phyloP scores from a whole-genome alignment of 2,329 filamentous ascomycete genomes.

The Talaromyces verruculosus region DNA sequence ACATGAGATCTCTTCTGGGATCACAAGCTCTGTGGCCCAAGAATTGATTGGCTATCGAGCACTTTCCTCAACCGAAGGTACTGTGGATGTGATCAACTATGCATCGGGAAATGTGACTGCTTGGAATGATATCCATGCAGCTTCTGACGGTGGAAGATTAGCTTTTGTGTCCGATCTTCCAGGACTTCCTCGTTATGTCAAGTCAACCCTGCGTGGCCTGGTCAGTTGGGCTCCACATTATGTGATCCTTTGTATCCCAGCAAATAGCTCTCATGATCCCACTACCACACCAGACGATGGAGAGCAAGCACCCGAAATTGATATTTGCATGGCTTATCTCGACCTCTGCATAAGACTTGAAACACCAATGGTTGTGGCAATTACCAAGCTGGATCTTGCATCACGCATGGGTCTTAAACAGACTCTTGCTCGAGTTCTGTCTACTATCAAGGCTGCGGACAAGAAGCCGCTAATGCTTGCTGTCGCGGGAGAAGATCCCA shows the following conservation, averaged over 20 bases:
- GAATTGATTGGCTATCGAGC: constrained; percentile 81
- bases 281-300: constrained; percentile 25
- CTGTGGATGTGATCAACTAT: constrained; percentile 71
- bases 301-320: constrained; percentile 54
- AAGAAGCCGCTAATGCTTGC: constrained; percentile 71
- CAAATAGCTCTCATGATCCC: constrained; percentile 63
- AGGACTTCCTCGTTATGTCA: constrained; percentile 82
- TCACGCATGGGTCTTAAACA: constrained; percentile 69
- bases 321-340: constrained; percentile 76
- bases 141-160: constrained; percentile 68
- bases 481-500: constrained; percentile 46
- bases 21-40: constrained; percentile 92
- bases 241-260: constrained; percentile 82
- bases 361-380: constrained; percentile 73
- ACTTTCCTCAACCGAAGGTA: constrained; percentile 23
- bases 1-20: constrained; percentile 86
- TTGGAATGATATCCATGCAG: constrained; percentile 91
- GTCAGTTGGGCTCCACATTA: constrained; percentile 96
- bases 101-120: constrained; percentile 81
- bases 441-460: constrained; percentile 72
- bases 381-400: constrained; percentile 89
- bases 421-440: constrained; percentile 71
- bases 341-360: constrained; percentile 79
- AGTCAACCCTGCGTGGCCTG: constrained; percentile 85
- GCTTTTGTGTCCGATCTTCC: constrained; percentile 91